A percentile compares a stretch with the other conserved stretches of the same genome.
phyloP scores from a whole-genome alignment of 2,329 filamentous ascomycete species.

The Talaromyces verruculosus region DNA sequence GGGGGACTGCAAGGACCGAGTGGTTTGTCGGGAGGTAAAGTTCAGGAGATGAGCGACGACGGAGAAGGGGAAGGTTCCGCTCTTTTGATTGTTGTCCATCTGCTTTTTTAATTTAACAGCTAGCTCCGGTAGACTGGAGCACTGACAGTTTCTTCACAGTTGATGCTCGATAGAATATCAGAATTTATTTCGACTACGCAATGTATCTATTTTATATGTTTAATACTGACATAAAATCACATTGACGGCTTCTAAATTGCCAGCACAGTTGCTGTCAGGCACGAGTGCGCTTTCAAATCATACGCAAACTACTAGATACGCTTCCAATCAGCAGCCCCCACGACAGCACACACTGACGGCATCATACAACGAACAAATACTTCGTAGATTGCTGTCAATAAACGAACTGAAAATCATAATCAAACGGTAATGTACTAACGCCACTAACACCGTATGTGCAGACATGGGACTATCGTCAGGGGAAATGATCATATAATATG shows the following conservation, averaged over 20 bases:
- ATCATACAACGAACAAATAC: background rate
- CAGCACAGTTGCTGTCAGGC: constrained; percentile 7
- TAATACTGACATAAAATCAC: background rate
- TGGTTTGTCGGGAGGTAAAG: constrained; percentile 1
- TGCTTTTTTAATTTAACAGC: background rate
- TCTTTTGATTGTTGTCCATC: constrained; percentile 7
- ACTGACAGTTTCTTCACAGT: background rate
- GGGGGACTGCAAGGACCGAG: background rate
- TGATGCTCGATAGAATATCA: background rate
- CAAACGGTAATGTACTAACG: background rate
- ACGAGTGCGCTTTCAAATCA: background rate
- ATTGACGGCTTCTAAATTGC: background rate
- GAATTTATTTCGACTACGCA: background rate
- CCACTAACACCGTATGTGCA: constrained; percentile 11
- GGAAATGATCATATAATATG: constrained; percentile 2
- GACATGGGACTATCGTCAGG: background rate
- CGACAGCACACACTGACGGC: background rate
- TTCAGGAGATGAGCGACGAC: constrained; percentile 14
- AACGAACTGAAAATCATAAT: background rate
- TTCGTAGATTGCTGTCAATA: background rate
- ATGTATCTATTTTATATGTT: constrained; percentile 1
- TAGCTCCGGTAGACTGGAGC: background rate
- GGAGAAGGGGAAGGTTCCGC: background rate
- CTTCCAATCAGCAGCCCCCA: constrained; percentile 14
- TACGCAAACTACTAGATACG: background rate